phyloP scores from a whole-genome alignment of 768 basidiomycete species.

The Chalciporus chontae region DNA sequence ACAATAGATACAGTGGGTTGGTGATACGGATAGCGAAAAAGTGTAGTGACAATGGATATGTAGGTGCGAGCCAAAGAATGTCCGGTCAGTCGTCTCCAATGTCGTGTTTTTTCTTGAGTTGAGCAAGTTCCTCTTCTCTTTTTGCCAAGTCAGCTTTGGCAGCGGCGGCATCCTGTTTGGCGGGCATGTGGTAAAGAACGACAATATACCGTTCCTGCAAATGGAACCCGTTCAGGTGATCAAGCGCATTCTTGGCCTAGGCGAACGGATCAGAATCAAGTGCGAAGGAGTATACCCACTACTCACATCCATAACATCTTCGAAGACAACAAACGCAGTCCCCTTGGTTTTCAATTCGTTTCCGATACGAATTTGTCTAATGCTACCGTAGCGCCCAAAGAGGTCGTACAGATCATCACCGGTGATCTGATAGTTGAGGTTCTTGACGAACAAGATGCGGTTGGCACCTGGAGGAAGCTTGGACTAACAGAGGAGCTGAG shows the following conservation, averaged over 20 bases:
- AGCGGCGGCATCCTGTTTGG: conserved; percentile 92
- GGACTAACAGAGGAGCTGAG: conserved; percentile 40
- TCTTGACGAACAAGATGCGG: conserved; percentile 90
- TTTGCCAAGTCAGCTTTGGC: conserved; percentile 89
- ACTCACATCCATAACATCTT: conserved; percentile 93
- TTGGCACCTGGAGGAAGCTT: conserved; percentile 92
- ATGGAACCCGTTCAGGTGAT: conserved; percentile 97
- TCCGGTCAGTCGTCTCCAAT: conserved; percentile 67
- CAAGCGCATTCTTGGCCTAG: conserved; percentile 94
- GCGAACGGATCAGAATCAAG: conserved; percentile 14
- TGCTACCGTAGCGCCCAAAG: conserved; percentile 95
- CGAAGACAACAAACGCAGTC: conserved; percentile 94
- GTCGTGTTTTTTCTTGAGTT: conserved; percentile 82
- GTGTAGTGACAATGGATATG: conserved; percentile 7
- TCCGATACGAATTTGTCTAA: conserved; percentile 93
- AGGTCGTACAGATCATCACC: conserved; percentile 95
- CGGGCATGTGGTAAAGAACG: conserved; percentile 95
- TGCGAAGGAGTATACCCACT: background rate
- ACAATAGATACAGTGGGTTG: conserved; percentile 1
- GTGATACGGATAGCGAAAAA: conserved; percentile 2
- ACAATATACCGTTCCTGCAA: conserved; percentile 98
- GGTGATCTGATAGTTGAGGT: conserved; percentile 87
- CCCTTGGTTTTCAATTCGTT: conserved; percentile 91
- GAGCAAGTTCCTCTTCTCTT: conserved; percentile 85
- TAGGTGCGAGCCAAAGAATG: conserved; percentile 8